phyloP scores from a whole-genome alignment of 495 filamentous ascomycete genomes.

The Baudoinia panamericana region DNA sequence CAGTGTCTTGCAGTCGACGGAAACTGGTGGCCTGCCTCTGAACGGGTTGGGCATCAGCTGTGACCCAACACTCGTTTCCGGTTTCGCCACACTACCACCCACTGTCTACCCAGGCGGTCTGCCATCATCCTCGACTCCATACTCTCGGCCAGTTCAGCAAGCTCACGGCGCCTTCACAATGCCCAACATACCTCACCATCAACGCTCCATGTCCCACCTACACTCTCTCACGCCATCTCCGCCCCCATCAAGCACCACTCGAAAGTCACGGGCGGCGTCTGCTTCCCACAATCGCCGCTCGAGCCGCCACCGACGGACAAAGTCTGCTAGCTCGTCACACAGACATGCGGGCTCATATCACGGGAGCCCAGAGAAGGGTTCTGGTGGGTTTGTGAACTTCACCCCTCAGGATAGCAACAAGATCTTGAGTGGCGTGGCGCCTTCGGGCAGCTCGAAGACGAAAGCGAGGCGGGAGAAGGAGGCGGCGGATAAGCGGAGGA shows the following conservation, averaged over 20 bases:
- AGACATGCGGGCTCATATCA: conserved; percentile 2
- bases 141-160: too few relatives aligned
- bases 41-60: conserved; percentile 19
- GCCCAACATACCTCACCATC: conserved; percentile 10
- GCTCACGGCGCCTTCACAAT: background rate
- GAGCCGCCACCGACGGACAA: conserved; percentile 9
- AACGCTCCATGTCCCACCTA: conserved; percentile 6
- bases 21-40: background rate
- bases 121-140: background rate
- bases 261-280: too few relatives aligned
- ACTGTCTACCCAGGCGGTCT: background rate
- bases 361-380: conserved; percentile 19
- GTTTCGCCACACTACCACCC: background rate
- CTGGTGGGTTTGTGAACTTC: conserved; percentile 77
- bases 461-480: conserved; percentile 82
- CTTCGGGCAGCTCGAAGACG: conserved; percentile 81
- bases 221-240: conserved; percentile 10
- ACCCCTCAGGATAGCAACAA: conserved; percentile 67
- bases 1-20: conserved; percentile 8
- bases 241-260: too few relatives aligned
- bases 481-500: conserved; percentile 62
- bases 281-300: conserved; percentile 15
- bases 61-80: conserved; percentile 15
- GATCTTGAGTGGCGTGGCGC: conserved; percentile 83
- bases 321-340: conserved; percentile 8